A percentile compares a stretch with the other conserved stretches of the same genome.
Conservation (phyloP, 306 rosid genomes). For the barrel medic (Medicago truncatula) region MtrunA17r5.0-ANR NC_053044.1:39861501-39862000, state of each 20-base stretch:
- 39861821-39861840: too few relatives aligned
- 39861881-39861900: too few relatives aligned
- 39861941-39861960: too few relatives aligned
- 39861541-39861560: slow-evolving; percentile 1
- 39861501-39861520: slow-evolving; percentile 32
- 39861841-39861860: too few relatives aligned
- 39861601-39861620: slow-evolving; percentile 24
- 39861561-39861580: slow-evolving; percentile 34
- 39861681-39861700: slow-evolving; percentile 37
- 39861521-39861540: slow-evolving; percentile 31
- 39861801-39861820: too few relatives aligned
- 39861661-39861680: slow-evolving; percentile 8
- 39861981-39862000: too few relatives aligned
- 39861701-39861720: slow-evolving; percentile 21
- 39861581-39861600: slow-evolving; percentile 23
- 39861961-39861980: too few relatives aligned
- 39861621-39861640: slow-evolving; percentile 26
- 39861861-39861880: too few relatives aligned
- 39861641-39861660: slow-evolving; percentile 26
- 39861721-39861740: slow-evolving; percentile 18
- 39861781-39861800: slow-evolving; percentile 34
- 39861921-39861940: too few relatives aligned
- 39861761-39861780: slow-evolving; percentile 10
- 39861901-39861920: too few relatives aligned
- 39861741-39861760: slow-evolving; percentile 30